phyloP scores from a whole-genome alignment of 352 stramenopile species.

The Phytophthora fragariaefolia region DNA sequence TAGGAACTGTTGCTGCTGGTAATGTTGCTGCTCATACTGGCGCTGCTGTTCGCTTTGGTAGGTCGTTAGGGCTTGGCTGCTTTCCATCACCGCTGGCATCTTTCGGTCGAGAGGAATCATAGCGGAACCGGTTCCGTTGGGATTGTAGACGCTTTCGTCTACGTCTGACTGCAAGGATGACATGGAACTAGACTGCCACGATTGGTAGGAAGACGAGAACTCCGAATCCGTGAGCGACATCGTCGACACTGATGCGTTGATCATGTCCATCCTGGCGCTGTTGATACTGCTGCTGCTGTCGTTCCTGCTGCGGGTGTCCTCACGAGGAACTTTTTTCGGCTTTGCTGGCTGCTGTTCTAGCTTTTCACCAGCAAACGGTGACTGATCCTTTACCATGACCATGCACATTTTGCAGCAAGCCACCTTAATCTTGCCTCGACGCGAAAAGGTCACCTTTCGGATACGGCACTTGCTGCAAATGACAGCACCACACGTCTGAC shows the following conservation, averaged over 20 bases:
- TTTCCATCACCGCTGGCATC: constrained; percentile 55
- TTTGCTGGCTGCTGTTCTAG: constrained; percentile 46
- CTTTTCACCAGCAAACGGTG: constrained; percentile 63
- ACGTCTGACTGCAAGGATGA: constrained; percentile 62
- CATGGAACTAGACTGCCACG: constrained; percentile 62
- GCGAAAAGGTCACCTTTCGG: constrained; percentile 62
- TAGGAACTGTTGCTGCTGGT: constrained; percentile 42
- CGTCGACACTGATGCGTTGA: constrained; percentile 40
- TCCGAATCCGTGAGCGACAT: constrained; percentile 63
- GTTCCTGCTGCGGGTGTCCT: constrained; percentile 37
- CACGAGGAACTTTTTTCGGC: constrained; percentile 26
- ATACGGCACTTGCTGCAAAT: constrained; percentile 82
- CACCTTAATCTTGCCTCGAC: constrained; percentile 67
- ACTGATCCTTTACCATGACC: constrained; percentile 71
- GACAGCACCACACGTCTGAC: constrained; percentile 70
- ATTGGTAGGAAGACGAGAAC: constrained; percentile 63
- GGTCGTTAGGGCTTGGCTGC: constrained; percentile 16
- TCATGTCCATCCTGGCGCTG: constrained; percentile 22
- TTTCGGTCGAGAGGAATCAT: constrained; percentile 44
- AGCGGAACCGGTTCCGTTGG: constrained; percentile 19
- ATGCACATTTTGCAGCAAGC: constrained; percentile 79
- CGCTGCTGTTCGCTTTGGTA: constrained; percentile 45
- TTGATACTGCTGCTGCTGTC: constrained; percentile 35
- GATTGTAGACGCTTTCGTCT: constrained; percentile 46
- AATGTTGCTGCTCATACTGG: constrained; percentile 46